Conservation (phyloP, 768 basidiomycete genomes). For the Pulveroboletus frians region DNA sequence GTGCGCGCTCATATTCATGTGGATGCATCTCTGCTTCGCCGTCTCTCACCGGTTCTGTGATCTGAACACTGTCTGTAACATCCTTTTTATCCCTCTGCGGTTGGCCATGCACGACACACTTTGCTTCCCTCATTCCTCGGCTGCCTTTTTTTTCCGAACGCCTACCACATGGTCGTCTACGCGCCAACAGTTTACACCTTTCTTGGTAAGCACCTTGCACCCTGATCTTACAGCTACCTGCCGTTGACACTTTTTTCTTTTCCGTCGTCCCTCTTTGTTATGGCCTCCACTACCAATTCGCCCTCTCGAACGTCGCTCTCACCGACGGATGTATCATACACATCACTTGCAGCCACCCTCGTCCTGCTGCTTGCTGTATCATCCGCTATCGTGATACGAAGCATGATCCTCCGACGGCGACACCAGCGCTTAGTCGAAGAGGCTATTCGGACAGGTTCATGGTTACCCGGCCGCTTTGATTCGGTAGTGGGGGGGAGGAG, state of each 20-base stretch:
- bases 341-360: slow-evolving; percentile 55
- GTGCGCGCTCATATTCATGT: slow-evolving; percentile 4
- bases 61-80: not conserved
- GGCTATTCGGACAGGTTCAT: slow-evolving; percentile 61
- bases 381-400: slow-evolving; percentile 60
- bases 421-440: slow-evolving; percentile 56
- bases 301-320: not conserved
- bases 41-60: not conserved
- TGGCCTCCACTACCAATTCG: slow-evolving; percentile 13
- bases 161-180: not conserved
- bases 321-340: slow-evolving; percentile 25
- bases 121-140: not conserved
- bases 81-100: slow-evolving; percentile 2
- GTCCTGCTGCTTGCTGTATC: slow-evolving; percentile 65
- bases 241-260: not conserved
- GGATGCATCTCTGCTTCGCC: not conserved
- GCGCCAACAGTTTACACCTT: slow-evolving; percentile 29
- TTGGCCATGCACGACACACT: slow-evolving; percentile 3
- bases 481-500: slow-evolving; percentile 15
- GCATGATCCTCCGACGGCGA: slow-evolving; percentile 57
- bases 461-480: slow-evolving; percentile 35
- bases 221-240: not conserved
- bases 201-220: slow-evolving; percentile 21
- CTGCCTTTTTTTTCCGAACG: not conserved
- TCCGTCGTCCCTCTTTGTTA: not conserved